Conservation (phyloP, 2,329 filamentous ascomycete genomes). For the Penicillium vulpinum region DNA sequence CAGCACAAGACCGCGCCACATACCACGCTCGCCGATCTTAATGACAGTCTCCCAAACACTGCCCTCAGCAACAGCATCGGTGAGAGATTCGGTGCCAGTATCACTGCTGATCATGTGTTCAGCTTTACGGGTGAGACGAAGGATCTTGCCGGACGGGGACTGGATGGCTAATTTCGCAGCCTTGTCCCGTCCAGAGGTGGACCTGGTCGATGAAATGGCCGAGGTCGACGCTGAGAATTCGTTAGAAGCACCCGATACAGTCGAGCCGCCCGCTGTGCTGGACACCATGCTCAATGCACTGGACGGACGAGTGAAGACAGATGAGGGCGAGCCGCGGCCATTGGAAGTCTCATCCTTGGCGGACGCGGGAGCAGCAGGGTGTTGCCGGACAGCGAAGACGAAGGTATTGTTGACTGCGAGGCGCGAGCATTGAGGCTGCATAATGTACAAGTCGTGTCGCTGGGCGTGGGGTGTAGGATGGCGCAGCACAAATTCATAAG, state of each 20-base stretch:
- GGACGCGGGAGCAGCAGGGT: conserved; percentile 65
- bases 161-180: conserved; percentile 96
- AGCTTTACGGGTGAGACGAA: conserved; percentile 59
- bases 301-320: conserved; percentile 54
- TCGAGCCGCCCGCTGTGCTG: conserved; percentile 54
- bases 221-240: conserved; percentile 46
- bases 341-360: conserved; percentile 36
- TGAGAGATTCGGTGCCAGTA: conserved; percentile 33
- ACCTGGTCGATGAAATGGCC: conserved; percentile 56
- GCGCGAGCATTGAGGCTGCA: conserved; percentile 87
- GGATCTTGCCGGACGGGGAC: conserved; percentile 89
- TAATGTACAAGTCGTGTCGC: conserved; percentile 93
- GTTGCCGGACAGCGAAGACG: conserved; percentile 92
- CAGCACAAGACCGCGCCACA: conserved; percentile 63
- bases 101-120: conserved; percentile 46
- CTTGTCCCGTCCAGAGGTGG: conserved; percentile 57
- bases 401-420: conserved; percentile 96
- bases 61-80: conserved; percentile 49
- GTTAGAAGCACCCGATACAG: conserved; percentile 48
- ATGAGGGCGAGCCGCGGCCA: conserved; percentile 51
- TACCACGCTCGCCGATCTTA: conserved; percentile 64
- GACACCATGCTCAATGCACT: conserved; percentile 63
- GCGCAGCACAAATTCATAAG: conserved; percentile 87
- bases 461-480: conserved; percentile 98
- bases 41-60: conserved; percentile 67